Evolutionary conservation across 2,329 filamentous ascomycete genomes (phyloP), one percentile per base, ranked within the genome.

Genomic region (Cyphellophora europaea): DNA sequence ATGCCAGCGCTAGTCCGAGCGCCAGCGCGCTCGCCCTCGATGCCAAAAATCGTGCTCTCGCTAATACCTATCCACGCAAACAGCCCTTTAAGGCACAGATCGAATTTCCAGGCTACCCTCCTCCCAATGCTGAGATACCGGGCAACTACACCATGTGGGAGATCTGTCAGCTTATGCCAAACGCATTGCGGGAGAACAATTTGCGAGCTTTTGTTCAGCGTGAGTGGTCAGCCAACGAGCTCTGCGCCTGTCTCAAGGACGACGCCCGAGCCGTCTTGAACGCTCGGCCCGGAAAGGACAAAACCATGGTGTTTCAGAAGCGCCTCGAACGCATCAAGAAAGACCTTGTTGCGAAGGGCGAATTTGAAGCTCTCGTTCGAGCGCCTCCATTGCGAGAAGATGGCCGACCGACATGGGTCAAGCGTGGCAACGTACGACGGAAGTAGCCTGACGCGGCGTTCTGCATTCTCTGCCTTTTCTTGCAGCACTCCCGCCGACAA

Each of bases 141-240:
- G 15, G 13, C 6, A 18, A 19, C 8, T 10, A 10, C 13, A 32
- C 30, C 6, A 14, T 32, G 16, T 32, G 18, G 15, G 30, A 32
- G 19, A 19, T 32, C 15, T 32, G 30, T 18, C 30, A 32, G 12
- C 12, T 18, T 14, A 18, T 18, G 10, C 30, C 30, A 12, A 32
- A 32, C 16, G 12, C 16, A 18, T 18, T 32, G 11, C 16, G 15
- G 10, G 30, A 19, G 6, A 32, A 32, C 16, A 19, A 13, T n/a
- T 19, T 32, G 15, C 15, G 19, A 12, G 30, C 15, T 12, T 32
- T 32, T n/a, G 15, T 32, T 10, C 30, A 32, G 30, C 13, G 13
- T 6, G 30, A 32, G 19, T 32, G 30, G 30, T 32, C 30, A 4
- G 30, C 30, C 30, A 32, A 32, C n/a, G 30, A 32, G 30, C 30